Conservation (phyloP, 2,329 filamentous ascomycete genomes). For the Colletotrichum sp. region DNA sequence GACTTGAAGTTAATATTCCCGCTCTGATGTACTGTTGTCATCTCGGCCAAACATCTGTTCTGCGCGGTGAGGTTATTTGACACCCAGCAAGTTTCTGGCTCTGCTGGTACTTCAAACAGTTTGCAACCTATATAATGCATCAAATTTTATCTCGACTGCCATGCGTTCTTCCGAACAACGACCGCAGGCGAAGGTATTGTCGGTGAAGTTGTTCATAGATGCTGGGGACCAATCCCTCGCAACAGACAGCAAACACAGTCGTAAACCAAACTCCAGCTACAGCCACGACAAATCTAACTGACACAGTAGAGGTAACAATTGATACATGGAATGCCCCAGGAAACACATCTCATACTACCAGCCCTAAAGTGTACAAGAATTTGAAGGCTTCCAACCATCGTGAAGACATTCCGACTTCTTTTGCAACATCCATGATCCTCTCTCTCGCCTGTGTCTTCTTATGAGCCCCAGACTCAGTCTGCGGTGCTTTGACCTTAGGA, state of each 20-base stretch:
- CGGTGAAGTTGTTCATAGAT: too few relatives aligned
- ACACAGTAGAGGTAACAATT: neutral
- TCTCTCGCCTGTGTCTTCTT: neutral
- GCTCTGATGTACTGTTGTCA: too few relatives aligned
- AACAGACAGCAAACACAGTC: neutral
- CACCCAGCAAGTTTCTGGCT: too few relatives aligned
- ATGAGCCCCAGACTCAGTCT: rapidly evolving
- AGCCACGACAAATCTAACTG: neutral
- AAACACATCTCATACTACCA: neutral
- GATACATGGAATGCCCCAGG: neutral
- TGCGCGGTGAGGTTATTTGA: too few relatives aligned
- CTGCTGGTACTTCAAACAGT: too few relatives aligned
- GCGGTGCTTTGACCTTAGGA: neutral
- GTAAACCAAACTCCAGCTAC: neutral
- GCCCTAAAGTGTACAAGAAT: neutral
- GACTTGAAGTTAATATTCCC: too few relatives aligned
- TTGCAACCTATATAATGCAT: too few relatives aligned
- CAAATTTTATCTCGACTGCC: too few relatives aligned
- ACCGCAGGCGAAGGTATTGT: too few relatives aligned
- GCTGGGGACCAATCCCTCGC: too few relatives aligned
- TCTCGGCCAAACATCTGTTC: too few relatives aligned
- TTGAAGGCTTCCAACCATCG: neutral
- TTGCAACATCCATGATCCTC: neutral
- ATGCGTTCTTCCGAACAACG: too few relatives aligned
- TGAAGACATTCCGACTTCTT: neutral